Conservation (phyloP, 805 yeast species). For the Wickerhamomyces chaumierensis region DNA sequence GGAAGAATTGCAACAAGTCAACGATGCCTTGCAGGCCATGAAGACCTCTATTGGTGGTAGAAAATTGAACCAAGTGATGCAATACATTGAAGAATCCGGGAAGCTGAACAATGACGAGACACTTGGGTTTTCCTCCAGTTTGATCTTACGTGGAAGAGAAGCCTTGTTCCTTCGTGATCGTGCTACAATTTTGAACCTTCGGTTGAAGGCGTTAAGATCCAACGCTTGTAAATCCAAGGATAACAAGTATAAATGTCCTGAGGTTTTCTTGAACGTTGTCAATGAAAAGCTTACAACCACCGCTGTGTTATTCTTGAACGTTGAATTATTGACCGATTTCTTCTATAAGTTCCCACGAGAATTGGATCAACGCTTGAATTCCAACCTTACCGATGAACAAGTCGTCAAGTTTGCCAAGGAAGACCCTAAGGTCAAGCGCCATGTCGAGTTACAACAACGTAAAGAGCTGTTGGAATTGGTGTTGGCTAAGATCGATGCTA, state of each 20-base stretch:
- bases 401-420: constrained; percentile 87
- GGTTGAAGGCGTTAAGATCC: constrained; percentile 67
- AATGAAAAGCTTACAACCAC: constrained; percentile 87
- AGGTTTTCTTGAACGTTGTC: constrained; percentile 83
- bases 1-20: constrained; percentile 82
- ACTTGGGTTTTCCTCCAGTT: constrained; percentile 69
- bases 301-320: constrained; percentile 85
- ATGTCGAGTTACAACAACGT: constrained; percentile 87
- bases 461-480: constrained; percentile 84
- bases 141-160: constrained; percentile 71
- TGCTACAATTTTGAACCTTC: constrained; percentile 52
- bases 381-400: constrained; percentile 58
- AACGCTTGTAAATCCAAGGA: constrained; percentile 68
- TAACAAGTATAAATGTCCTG: constrained; percentile 88
- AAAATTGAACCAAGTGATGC: constrained; percentile 73
- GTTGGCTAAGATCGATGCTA: constrained; percentile 63
- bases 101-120: constrained; percentile 45
- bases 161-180: constrained; percentile 76
- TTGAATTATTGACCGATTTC: constrained; percentile 87
- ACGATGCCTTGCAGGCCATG: constrained; percentile 43
- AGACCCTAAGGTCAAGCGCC: constrained; percentile 77
- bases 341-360: constrained; percentile 95
- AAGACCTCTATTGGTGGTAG: constrained; percentile 71
- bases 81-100: constrained; percentile 40
- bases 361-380: constrained; percentile 63